phyloP scores from a whole-genome alignment of 805 yeast species.

The Myxozyma lipomycoides region DNA sequence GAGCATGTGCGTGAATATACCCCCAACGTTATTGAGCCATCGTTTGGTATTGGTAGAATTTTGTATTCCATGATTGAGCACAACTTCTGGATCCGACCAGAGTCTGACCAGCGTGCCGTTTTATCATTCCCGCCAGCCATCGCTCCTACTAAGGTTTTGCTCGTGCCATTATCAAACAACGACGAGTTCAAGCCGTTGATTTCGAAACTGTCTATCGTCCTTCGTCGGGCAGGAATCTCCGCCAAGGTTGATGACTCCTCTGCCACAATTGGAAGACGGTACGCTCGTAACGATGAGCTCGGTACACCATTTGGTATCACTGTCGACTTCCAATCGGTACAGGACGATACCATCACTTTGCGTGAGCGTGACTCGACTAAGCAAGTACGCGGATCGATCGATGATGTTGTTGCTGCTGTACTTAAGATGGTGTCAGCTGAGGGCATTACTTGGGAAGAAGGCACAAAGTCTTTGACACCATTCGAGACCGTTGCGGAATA shows the following conservation, averaged over 20 bases:
- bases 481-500: slow-evolving; percentile 52
- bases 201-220: slow-evolving; percentile 59
- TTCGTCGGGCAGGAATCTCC: slow-evolving; percentile 80
- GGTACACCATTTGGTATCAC: slow-evolving; percentile 99
- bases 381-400: slow-evolving; percentile 89
- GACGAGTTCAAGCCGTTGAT: slow-evolving; percentile 74
- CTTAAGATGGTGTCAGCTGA: slow-evolving; percentile 62
- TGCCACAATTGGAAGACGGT: slow-evolving; percentile 96
- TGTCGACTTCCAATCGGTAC: slow-evolving; percentile 86
- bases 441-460: slow-evolving; percentile 79
- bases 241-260: slow-evolving; percentile 96
- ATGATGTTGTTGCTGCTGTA: slow-evolving; percentile 65
- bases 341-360: slow-evolving; percentile 83
- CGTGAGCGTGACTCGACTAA: slow-evolving; percentile 97
- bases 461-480: slow-evolving; percentile 64
- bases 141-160: slow-evolving; percentile 95
- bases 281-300: slow-evolving; percentile 95
- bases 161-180: slow-evolving; percentile 89
- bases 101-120: slow-evolving; percentile 81
- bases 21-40: slow-evolving; percentile 98
- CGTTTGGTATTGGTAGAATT: slow-evolving; percentile 98
- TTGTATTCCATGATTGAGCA: slow-evolving; percentile 91
- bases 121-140: slow-evolving; percentile 90
- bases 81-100: slow-evolving; percentile 91
- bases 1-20: slow-evolving; percentile 93